Evolutionary conservation across 2,329 filamentous ascomycete species (phyloP).

Genomic region (Ophiostoma sp.): DNA sequence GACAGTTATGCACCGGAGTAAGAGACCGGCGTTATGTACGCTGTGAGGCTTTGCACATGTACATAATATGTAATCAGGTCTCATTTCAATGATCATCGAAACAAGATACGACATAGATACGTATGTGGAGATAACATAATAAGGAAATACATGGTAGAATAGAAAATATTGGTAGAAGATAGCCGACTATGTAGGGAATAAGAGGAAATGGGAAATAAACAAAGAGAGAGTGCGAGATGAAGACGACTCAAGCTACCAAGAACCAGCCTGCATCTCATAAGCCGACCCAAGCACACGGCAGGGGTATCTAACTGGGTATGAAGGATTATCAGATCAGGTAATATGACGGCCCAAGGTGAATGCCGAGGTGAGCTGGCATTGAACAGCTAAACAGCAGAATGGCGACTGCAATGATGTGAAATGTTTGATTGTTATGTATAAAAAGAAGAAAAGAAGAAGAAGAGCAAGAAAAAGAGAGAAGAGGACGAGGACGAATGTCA

Average conservation of each 20-base stretch:
- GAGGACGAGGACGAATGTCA: background rate
- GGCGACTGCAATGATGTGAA: too few relatives aligned
- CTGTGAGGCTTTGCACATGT: background rate
- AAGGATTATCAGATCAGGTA: background rate
- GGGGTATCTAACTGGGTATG: background rate
- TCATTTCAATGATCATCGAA: conserved; percentile 9
- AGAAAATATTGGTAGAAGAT: too few relatives aligned
- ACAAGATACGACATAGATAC: conserved; percentile 6
- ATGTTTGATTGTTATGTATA: too few relatives aligned
- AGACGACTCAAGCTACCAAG: background rate
- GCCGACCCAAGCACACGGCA: conserved; percentile 4
- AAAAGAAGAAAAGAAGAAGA: background rate
- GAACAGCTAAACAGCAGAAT: background rate
- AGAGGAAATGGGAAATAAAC: too few relatives aligned
- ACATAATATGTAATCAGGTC: background rate
- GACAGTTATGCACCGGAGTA: background rate
- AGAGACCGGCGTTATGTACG: background rate
- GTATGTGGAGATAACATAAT: background rate
- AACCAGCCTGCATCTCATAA: background rate
- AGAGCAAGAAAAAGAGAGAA: background rate
- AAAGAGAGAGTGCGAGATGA: background rate
- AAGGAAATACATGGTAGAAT: background rate
- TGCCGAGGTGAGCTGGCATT: background rate
- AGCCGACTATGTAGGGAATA: too few relatives aligned
- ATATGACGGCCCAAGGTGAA: background rate